A percentile compares a stretch with the other conserved stretches of the same genome.
Conservation (phyloP, 1,284 basidiomycete genomes). For the Fomitiporia mediterranea region DNA sequence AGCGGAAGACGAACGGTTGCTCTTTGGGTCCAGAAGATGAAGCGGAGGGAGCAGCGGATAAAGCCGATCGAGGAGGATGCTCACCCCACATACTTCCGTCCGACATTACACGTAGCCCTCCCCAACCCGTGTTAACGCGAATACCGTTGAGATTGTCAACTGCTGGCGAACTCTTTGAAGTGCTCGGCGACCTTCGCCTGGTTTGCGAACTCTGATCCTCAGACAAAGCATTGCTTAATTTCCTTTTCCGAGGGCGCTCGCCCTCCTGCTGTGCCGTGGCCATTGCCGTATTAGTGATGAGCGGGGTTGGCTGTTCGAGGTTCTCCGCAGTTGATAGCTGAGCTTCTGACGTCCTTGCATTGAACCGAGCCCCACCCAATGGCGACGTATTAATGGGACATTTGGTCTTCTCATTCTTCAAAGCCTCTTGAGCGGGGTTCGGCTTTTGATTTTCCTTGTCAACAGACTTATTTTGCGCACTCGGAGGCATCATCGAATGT, state of each 20-base stretch:
- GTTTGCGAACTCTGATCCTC: background rate
- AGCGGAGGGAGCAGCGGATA: background rate
- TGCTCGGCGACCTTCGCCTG: background rate
- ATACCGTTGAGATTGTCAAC: conserved; percentile 3
- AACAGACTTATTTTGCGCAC: background rate
- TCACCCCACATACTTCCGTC: conserved; percentile 9
- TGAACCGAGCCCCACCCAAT: conserved; percentile 12
- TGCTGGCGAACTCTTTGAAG: background rate
- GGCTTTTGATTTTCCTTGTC: conserved; percentile 19
- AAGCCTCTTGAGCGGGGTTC: background rate
- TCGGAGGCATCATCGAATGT: background rate
- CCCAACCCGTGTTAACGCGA: conserved; percentile 17
- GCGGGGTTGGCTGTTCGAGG: background rate
- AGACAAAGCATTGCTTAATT: conserved; percentile 3
- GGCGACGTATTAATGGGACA: background rate
- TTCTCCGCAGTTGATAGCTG: background rate
- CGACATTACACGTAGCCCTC: conserved; percentile 15
- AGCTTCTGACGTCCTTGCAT: background rate
- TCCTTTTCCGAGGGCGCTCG: conserved; percentile 10
- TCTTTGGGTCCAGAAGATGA: background rate
- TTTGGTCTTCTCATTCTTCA: background rate
- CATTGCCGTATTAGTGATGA: background rate
- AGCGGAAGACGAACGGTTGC: conserved; percentile 7
- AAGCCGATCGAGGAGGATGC: background rate
- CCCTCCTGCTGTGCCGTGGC: background rate